Percentiles rank a stretch among this genome's conserved stretches.
These are phyloP conservation scores for Omphalea diandra DNA, from an alignment of 441 rosid species.

Conservation along the genomic window DNA sequence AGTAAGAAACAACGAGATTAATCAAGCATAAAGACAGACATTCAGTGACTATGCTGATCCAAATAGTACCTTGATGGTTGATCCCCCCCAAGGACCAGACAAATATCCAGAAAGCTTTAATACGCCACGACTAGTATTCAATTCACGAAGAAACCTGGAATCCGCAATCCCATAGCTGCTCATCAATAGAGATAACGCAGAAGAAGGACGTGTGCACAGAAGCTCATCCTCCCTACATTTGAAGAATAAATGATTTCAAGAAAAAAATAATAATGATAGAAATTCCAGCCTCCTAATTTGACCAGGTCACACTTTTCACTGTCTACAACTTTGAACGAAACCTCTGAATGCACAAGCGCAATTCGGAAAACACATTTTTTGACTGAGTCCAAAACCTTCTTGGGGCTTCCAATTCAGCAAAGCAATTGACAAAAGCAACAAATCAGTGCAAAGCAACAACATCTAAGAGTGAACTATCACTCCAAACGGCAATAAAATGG, in stretches of 20 bases:
- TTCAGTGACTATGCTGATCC: slow-evolving; percentile 10
- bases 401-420: slow-evolving; percentile 53
- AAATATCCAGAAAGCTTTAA: slow-evolving; percentile 69
- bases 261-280: slow-evolving; percentile 25
- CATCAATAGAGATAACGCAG: slow-evolving; percentile 62
- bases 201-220: slow-evolving; percentile 55
- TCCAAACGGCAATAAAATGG: slow-evolving; percentile 11
- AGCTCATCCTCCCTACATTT: slow-evolving; percentile 68
- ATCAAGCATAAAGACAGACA: slow-evolving; percentile 8
- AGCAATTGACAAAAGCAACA: slow-evolving; percentile 22
- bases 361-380: slow-evolving; percentile 66
- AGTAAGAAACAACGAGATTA: slow-evolving; percentile 32
- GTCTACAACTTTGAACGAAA: slow-evolving; percentile 71
- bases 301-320: slow-evolving; percentile 60
- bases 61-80: slow-evolving; percentile 54
- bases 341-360: slow-evolving; percentile 69
- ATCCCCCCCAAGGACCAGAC: slow-evolving; percentile 56
- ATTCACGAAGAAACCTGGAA: slow-evolving; percentile 44
- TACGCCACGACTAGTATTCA: slow-evolving; percentile 47
- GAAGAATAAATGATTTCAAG: slow-evolving; percentile 24
- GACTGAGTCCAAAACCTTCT: slow-evolving; percentile 73
- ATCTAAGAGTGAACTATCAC: slow-evolving; percentile 11
- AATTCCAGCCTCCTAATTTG: slow-evolving; percentile 20
- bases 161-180: slow-evolving; percentile 63
- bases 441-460: slow-evolving; percentile 16